Percentiles rank a stretch among this genome's conserved stretches.
Evolutionary conservation across 1,139 yeast genomes (phyloP).

Genomic region (Spathaspora jeffriesii): DNA sequence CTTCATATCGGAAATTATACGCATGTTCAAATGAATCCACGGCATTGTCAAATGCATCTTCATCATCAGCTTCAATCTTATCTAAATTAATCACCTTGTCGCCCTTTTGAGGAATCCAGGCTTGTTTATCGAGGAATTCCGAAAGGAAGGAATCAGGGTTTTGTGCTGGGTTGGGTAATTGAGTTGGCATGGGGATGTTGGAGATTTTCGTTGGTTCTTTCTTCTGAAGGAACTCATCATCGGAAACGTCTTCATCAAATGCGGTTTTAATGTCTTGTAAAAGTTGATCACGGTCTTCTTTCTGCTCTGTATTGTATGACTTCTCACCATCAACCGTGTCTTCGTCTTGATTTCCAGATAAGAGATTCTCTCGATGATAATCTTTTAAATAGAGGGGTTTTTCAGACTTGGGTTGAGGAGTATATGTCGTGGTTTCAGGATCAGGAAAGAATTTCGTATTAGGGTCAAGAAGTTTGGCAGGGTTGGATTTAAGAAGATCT

Average conservation of each 20-base stretch:
- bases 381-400: slow-evolving; percentile 91
- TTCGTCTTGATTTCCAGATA: slow-evolving; percentile 60
- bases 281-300: slow-evolving; percentile 71
- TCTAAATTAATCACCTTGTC: slow-evolving; percentile 60
- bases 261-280: slow-evolving; percentile 75
- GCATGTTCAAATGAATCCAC: slow-evolving; percentile 91
- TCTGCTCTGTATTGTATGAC: slow-evolving; percentile 71
- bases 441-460: slow-evolving; percentile 72
- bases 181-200: slow-evolving; percentile 17
- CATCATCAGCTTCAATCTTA: slow-evolving; percentile 62
- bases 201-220: slow-evolving; percentile 28
- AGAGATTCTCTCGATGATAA: slow-evolving; percentile 81
- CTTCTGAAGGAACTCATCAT: slow-evolving; percentile 54
- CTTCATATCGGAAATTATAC: slow-evolving; percentile 94
- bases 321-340: slow-evolving; percentile 51
- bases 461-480: slow-evolving; percentile 64
- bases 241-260: slow-evolving; percentile 48
- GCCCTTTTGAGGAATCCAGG: slow-evolving; percentile 79
- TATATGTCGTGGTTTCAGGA: slow-evolving; percentile 40
- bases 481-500: slow-evolving; percentile 66
- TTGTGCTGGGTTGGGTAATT: slow-evolving; percentile 68
- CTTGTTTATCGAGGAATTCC: slow-evolving; percentile 73
- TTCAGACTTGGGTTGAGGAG: slow-evolving; percentile 34
- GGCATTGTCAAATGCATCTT: slow-evolving; percentile 88
- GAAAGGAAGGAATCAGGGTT: slow-evolving; percentile 70